Conservation (phyloP, 2,329 filamentous ascomycete genomes). For the Penicillium sp. region DNA sequence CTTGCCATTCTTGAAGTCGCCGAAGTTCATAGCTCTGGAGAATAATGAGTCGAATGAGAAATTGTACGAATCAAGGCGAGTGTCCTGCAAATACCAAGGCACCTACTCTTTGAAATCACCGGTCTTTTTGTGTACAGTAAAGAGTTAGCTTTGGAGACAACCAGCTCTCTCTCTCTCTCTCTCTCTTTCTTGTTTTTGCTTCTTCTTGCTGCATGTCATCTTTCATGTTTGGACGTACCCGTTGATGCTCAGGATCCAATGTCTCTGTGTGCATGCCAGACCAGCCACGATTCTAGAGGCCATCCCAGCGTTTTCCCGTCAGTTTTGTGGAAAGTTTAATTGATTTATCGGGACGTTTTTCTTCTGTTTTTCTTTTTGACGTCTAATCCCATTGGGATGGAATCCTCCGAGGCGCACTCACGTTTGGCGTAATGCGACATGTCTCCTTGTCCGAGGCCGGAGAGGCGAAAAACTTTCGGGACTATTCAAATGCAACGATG, state of each 20-base stretch:
- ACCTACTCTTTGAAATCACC: conserved; percentile 83
- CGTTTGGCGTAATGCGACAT: conserved; percentile 65
- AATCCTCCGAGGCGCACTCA: conserved; percentile 20
- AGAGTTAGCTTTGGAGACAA: no score
- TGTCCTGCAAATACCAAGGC: background rate
- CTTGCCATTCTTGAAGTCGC: conserved; percentile 63
- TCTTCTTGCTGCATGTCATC: no score
- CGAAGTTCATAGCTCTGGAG: conserved; percentile 82
- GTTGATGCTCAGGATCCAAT: conserved; percentile 75
- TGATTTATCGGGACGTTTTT: no score
- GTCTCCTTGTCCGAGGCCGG: conserved; percentile 65
- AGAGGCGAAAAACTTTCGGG: conserved; percentile 64
- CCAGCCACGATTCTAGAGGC: conserved; percentile 73
- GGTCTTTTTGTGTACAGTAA: conserved; percentile 42
- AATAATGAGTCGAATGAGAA: conserved; percentile 3
- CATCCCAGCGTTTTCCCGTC: background rate
- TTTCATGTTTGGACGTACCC: conserved; percentile 45
- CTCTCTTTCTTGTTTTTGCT: no score
- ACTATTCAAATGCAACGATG: conserved; percentile 43
- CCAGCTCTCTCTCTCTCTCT: no score
- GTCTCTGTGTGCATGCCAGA: conserved; percentile 81
- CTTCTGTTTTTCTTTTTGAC: background rate
- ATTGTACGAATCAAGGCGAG: background rate
- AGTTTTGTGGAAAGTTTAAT: background rate
- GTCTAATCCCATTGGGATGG: background rate